Base-by-base conservation (phyloP, 352 stramenopile genomes). In the Phytophthora cactorum region DNA sequence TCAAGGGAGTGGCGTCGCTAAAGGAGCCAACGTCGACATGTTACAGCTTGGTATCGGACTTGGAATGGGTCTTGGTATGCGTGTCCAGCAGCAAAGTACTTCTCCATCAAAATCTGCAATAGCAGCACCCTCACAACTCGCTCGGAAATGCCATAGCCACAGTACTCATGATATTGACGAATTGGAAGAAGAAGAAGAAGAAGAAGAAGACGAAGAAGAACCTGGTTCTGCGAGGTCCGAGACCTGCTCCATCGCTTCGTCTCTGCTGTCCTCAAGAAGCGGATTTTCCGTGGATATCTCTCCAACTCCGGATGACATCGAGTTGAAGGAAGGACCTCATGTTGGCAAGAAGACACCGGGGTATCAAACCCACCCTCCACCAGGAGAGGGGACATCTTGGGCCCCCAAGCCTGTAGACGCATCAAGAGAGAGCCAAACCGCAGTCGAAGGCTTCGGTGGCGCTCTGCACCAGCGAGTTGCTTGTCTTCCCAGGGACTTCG, bases 31-130 rank as follows among this genome's bases (percentile, higher is more conserved):
- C 12, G 81, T 84, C 8, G 79, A 93, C 29, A 91, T 91, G 74
- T 64, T 95, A 12, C 88, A 96, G 52, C 75, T 95, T 25, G 84
- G 85, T 1, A 88, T 98, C 32, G 86, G 90, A 41, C 74, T 98
- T 28, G 94, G 93, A 1, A 92, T 98, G 81, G 93, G 94, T 1
- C 81, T 98, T 27, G 90, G 90, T 6, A 77, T 97, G 51, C 78
- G 89, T 2, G 76, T 84, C 27, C 77, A 91, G 27, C 78, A 82
- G 28, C 81, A 78, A 65, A 66, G 60, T 11, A 66, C 54, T 15
- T 68, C 74, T 45, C 59, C 66, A 46, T 66, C 34, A 2, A 60
- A 62, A 15, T 56, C 17, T 34, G 52, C 25, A 17, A 50, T 46
- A 47, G 67, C 29, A 51, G 63, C n/a, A 29, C 52, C n/a, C 43